Evolutionary conservation across 257 asterid species (phyloP), one percentile per base, ranked within the genome.

Genomic region (Eucommia ulmoides): DNA sequence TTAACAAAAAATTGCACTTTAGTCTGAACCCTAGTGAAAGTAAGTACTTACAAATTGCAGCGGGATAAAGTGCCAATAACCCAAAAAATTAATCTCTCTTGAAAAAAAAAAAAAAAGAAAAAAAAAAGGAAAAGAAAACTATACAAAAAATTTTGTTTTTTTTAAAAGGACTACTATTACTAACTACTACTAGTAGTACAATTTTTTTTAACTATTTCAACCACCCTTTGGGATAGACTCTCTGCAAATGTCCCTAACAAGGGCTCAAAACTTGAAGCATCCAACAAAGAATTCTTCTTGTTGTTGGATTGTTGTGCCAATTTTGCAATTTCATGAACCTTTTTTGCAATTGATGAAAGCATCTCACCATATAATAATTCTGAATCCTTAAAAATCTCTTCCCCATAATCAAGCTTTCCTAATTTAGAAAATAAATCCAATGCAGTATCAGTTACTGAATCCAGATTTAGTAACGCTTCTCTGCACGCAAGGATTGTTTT

Each of bases 401-500:
- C 74, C 52, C 58, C 49, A 7, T 7, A 41, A 23, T 52, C 47
- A 61, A 38, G 53, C 17, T 55, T 48, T 53, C 66, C 70, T 61
- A 76, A 54, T 56, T 51, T 53, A 70, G 68, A 45, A 52, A 76
- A 65, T 24, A 67, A 58, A 67, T 63, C 72, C 51, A 80, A 56
- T 22, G 70, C 73, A 48, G 51, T 64, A 59, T 79, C 82, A 56
- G 76, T 69, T 59, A 79, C 89, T 55, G 59, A 60, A 56, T 80
- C 85, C 71, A 80, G 58, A 58, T 64, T 55, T 45, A 50, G 45
- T 61, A 71, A 19, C 29, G 85, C 83, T 58, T 71, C 79, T 62
- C 72, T 74, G 41, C 75, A 74, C 38, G 59, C 56, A 45, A 33
- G 51, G 47, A 45, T 38, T 7, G 53, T 44, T 53, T 58, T 75